Base-by-base conservation (phyloP, 805 yeast genomes). In the Jamesozyma piceae region DNA sequence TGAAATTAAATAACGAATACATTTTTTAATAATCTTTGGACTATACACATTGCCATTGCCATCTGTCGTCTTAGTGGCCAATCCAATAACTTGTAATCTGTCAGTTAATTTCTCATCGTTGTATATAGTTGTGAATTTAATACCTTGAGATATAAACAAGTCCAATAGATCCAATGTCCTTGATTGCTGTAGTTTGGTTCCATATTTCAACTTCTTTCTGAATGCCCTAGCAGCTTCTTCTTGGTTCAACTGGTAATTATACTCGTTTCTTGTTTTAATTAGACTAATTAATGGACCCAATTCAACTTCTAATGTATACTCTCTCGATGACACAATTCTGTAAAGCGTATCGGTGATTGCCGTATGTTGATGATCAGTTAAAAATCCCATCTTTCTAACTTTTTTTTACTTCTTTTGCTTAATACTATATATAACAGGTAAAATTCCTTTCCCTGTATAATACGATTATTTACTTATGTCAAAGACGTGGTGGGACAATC, bases 181-280 rank as follows among this genome's bases (percentile, higher is more conserved):
- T 41, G 73, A 52, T 58, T 85, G 95, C 49, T 81, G 82, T 17
- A 66, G 63, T 4, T 63, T 57, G 2, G 70, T 55, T n/a, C 97
- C 97, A 57, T 90, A 83, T 64, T 94, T 92, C 57, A 92, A 66
- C 54, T 80, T 78, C 69, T 92, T 92, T 39, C 98, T 73, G 19
- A 92, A 66, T 1, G 95, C 94, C 35, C 97, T 71, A 0, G 97
- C 97, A 2, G 94, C 90, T 60, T 92, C 99, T 27, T 28, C 69
- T 62, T 39, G 80, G 68, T 60, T 61, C 19, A 46, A 45, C 4
- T 47, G 43, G 22, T 53, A 54, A 24, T 44, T 47, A 24, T 53
- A 50, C 4, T 56, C 52, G 24, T 47, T 46, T 4, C 15, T 17
- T 4, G 76, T 68, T 31, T 57, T 54, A 21, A 69, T 65, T 18